A percentile compares a stretch with the other conserved stretches of the same genome.
phyloP scores from a whole-genome alignment of 768 basidiomycete genomes.

The Dendrothele bispora region DNA sequence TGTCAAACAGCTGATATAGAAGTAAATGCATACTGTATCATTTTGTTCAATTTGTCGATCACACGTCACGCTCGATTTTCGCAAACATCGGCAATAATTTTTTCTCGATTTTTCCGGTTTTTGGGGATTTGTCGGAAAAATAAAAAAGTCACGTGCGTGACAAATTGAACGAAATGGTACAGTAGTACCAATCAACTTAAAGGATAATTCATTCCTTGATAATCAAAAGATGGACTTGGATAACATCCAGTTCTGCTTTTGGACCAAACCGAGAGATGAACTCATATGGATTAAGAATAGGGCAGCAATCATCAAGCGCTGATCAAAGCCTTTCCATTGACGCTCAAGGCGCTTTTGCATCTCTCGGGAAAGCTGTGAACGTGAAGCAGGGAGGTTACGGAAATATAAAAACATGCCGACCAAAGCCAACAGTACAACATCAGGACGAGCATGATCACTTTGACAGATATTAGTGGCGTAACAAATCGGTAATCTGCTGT shows the following conservation, averaged over 20 bases:
- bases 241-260: background rate
- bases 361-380: too few relatives aligned
- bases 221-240: background rate
- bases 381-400: background rate
- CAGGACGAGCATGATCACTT: background rate
- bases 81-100: too few relatives aligned
- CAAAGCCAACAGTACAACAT: background rate
- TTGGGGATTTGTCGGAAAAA: too few relatives aligned
- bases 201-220: too few relatives aligned
- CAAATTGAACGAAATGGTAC: too few relatives aligned
- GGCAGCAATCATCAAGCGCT: background rate
- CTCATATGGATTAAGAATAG: slow-evolving; percentile 2
- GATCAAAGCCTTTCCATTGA: background rate
- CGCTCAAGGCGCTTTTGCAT: background rate
- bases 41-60: too few relatives aligned
- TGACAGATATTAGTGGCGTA: slow-evolving; percentile 1
- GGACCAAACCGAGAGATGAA: background rate
- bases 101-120: too few relatives aligned
- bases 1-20: too few relatives aligned
- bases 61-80: too few relatives aligned
- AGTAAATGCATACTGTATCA: too few relatives aligned
- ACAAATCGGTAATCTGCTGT: background rate
- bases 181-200: too few relatives aligned
- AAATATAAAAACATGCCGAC: background rate
- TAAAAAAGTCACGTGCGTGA: too few relatives aligned